Evolutionary conservation across 176 grass and related monocot species (phyloP).

Genomic region (Cocos nucifera): DNA sequence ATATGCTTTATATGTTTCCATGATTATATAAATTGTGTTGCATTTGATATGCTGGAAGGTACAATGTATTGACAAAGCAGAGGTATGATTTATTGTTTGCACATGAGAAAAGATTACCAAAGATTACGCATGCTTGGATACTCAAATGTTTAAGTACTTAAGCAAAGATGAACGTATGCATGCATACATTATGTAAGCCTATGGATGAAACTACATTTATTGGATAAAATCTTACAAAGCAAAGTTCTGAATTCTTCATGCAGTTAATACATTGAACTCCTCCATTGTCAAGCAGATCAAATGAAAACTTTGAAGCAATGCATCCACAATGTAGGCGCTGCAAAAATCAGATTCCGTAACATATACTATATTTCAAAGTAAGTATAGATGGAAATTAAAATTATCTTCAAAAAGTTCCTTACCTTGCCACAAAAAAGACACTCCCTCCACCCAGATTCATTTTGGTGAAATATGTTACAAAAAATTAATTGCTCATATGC

Average conservation of each 20-base stretch:
- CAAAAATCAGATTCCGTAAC: slow-evolving; percentile 3
- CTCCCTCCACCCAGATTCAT: slow-evolving; percentile 98
- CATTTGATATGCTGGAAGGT: no score
- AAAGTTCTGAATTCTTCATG: slow-evolving; percentile 54
- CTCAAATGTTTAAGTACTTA: no score
- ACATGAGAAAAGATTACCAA: no score
- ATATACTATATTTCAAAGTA: not conserved
- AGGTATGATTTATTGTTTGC: no score
- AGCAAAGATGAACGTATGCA: no score
- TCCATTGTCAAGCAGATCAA: slow-evolving; percentile 93
- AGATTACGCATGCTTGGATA: no score
- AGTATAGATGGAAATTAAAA: not conserved
- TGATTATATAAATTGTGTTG: no score
- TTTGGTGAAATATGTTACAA: slow-evolving; percentile 96
- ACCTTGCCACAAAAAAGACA: slow-evolving; percentile 97
- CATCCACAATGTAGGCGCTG: slow-evolving; percentile 94
- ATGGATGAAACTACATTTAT: not conserved
- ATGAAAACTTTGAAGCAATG: slow-evolving; percentile 80
- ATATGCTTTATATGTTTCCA: no score
- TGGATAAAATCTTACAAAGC: slow-evolving; percentile 56
- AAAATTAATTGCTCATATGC: slow-evolving; percentile 79
- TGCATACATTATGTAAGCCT: no score
- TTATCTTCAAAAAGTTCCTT: slow-evolving; percentile 3
- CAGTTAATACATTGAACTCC: slow-evolving; percentile 83
- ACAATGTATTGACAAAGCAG: no score